Conservation (phyloP, 2,329 filamentous ascomycete genomes). For the Cercospora sp. region DNA sequence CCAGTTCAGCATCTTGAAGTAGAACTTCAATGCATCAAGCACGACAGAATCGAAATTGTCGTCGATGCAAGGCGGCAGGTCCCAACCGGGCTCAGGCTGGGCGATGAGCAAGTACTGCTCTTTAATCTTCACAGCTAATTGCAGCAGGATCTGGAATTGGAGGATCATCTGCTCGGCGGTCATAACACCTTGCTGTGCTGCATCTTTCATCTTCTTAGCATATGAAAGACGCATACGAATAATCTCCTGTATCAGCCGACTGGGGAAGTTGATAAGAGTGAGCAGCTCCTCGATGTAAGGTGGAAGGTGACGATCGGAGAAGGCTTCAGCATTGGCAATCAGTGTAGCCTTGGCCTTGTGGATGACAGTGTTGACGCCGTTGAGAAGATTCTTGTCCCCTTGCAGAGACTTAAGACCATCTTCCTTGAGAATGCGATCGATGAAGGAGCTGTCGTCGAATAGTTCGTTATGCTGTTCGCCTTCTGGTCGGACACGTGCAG, state of each 20-base stretch:
- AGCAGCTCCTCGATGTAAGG: slow-evolving; percentile 96
- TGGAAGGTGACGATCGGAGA: slow-evolving; percentile 84
- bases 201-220: slow-evolving; percentile 92
- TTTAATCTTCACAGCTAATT: slow-evolving; percentile 90
- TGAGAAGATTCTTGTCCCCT: slow-evolving; percentile 78
- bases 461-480: slow-evolving; percentile 65
- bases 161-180: slow-evolving; percentile 98
- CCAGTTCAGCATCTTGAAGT: slow-evolving; percentile 98
- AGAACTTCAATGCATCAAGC: slow-evolving; percentile 90
- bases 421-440: slow-evolving; percentile 92
- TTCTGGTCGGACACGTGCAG: slow-evolving; percentile 67
- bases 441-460: slow-evolving; percentile 86
- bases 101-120: slow-evolving; percentile 81
- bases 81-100: slow-evolving; percentile 87
- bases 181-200: slow-evolving; percentile 84
- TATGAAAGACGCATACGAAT: slow-evolving; percentile 89
- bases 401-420: slow-evolving; percentile 91
- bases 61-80: slow-evolving; percentile 91
- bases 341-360: slow-evolving; percentile 90
- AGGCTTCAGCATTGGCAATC: slow-evolving; percentile 80
- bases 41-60: slow-evolving; percentile 93
- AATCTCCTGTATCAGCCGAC: slow-evolving; percentile 92
- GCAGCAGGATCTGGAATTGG: slow-evolving; percentile 91
- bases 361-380: slow-evolving; percentile 81
- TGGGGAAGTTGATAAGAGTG: slow-evolving; percentile 95